Percentiles rank a stretch among this genome's conserved stretches.
These are phyloP conservation scores for Pyricularia grisea DNA, from an alignment of 2,329 filamentous ascomycete species.

Conservation along the genomic window DNA sequence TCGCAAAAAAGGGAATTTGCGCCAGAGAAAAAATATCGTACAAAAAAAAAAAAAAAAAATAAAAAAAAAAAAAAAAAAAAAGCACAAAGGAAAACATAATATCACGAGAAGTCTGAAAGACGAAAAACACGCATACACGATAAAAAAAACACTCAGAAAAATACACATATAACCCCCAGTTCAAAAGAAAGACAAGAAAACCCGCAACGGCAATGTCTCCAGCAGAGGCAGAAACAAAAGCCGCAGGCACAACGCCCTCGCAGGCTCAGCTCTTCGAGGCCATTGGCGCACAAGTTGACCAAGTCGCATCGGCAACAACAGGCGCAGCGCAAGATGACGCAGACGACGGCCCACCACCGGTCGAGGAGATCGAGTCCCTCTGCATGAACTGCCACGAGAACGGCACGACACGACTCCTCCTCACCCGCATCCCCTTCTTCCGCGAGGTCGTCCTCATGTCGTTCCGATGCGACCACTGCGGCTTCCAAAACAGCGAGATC, in stretches of 20 bases:
- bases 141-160: background rate
- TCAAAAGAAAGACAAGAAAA: background rate
- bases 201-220: constrained; percentile 18
- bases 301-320: constrained; percentile 25
- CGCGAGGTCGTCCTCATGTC: constrained; percentile 97
- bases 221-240: constrained; percentile 17
- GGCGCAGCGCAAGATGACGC: constrained; percentile 19
- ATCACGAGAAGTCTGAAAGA: background rate
- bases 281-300: constrained; percentile 52
- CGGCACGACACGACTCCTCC: constrained; percentile 77
- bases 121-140: background rate
- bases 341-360: constrained; percentile 41
- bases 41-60: background rate
- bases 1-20: background rate
- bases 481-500: constrained; percentile 85
- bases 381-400: constrained; percentile 83
- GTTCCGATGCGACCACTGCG: constrained; percentile 84
- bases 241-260: constrained; percentile 24
- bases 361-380: constrained; percentile 66
- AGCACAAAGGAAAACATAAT: background rate
- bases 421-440: constrained; percentile 94
- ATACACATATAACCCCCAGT: background rate
- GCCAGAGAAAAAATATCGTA: background rate
- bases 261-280: constrained; percentile 48
- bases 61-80: background rate